These are phyloP conservation scores for Hymenoscyphus linearis DNA, from an alignment of 2,329 filamentous ascomycete genomes.

Conservation along the genomic window DNA sequence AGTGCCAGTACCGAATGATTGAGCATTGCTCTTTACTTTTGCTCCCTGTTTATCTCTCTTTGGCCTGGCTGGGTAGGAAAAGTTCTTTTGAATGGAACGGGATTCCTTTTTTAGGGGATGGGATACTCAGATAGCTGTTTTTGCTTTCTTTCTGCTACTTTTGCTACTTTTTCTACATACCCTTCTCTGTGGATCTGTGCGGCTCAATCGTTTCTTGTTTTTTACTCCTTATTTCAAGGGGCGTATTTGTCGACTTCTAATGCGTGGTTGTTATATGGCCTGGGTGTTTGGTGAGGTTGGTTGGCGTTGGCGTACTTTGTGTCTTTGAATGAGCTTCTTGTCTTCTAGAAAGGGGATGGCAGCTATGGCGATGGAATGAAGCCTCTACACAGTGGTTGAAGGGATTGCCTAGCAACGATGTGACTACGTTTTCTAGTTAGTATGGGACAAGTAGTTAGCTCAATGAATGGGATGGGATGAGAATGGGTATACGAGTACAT, in stretches of 20 bases:
- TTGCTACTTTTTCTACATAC: too few species aligned
- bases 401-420: too few species aligned
- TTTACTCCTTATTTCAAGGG: not conserved
- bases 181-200: too few species aligned
- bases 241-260: not conserved
- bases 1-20: constrained; percentile 43
- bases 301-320: not conserved
- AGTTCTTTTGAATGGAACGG: not conserved
- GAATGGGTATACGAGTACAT: too few species aligned
- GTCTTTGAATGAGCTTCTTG: not conserved
- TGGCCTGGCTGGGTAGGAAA: not conserved
- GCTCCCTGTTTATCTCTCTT: not conserved
- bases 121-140: not conserved
- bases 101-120: not conserved
- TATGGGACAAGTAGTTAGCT: too few species aligned
- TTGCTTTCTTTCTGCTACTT: too few species aligned
- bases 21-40: not conserved
- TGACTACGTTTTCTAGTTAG: too few species aligned
- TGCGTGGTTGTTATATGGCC: not conserved
- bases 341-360: too few species aligned
- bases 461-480: too few species aligned
- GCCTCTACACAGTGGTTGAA: too few species aligned
- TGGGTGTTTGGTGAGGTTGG: not conserved
- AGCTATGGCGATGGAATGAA: too few species aligned
- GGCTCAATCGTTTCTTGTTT: not conserved